phyloP scores from a whole-genome alignment of 169 alveolate genomes.

The Plasmodium malariae region DNA sequence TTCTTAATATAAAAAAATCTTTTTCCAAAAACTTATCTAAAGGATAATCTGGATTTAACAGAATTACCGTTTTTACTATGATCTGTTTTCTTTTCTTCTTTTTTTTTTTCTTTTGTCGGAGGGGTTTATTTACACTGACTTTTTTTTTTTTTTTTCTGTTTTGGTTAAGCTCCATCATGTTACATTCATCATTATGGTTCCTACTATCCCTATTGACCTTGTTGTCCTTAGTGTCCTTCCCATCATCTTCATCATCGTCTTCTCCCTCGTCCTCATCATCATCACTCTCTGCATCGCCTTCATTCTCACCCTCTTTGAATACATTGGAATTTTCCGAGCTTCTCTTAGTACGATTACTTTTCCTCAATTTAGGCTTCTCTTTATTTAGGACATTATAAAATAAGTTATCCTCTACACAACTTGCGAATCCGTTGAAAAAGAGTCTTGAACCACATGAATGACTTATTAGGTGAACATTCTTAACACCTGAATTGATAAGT shows the following conservation, averaged over 20 bases:
- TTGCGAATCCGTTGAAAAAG: conserved; percentile 83
- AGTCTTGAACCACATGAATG: conserved; percentile 90
- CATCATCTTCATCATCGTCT: neutral
- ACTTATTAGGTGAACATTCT: conserved; percentile 81
- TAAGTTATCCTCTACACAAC: conserved; percentile 65
- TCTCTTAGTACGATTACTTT: neutral
- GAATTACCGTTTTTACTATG: conserved; percentile 85
- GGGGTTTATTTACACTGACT: neutral
- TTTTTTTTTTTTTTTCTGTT: neutral
- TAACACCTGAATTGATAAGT: conserved; percentile 79
- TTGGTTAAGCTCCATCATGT: neutral
- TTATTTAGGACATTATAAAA: conserved; percentile 63
- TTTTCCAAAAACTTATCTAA: conserved; percentile 85
- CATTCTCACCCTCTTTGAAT: neutral
- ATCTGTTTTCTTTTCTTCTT: conserved; percentile 56
- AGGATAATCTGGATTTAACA: conserved; percentile 88
- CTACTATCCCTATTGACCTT: neutral
- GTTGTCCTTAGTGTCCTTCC: neutral
- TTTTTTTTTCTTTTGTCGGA: neutral
- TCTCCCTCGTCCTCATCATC: neutral
- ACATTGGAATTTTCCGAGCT: neutral
- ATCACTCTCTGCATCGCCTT: neutral
- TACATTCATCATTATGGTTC: neutral
- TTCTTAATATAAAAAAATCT: conserved; percentile 87
- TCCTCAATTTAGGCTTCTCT: conserved; percentile 5